A percentile compares a stretch with the other conserved stretches of the same genome.
Conservation (phyloP, 106 monocot species). For the Hemerocallis citrina region DNA sequence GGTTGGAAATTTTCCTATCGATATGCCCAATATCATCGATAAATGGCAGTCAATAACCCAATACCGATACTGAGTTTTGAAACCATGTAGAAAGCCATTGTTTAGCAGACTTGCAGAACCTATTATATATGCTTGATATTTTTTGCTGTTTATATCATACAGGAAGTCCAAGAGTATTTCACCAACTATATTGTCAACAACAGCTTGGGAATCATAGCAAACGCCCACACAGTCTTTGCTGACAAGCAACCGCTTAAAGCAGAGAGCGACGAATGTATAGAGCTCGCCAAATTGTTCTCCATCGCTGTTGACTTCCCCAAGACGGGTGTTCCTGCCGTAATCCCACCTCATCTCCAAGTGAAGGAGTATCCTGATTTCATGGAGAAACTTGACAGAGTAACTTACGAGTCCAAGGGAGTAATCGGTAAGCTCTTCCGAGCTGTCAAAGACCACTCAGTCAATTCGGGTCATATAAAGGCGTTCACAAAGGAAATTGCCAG, state of each 20-base stretch:
- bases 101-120: too few relatives aligned
- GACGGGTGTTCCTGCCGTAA: constrained; percentile 71
- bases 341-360: constrained; percentile 42
- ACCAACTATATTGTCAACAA: constrained; percentile 76
- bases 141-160: too few relatives aligned
- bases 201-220: constrained; percentile 80
- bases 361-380: constrained; percentile 90
- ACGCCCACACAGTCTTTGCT: constrained; percentile 89
- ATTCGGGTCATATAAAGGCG: constrained; percentile 14
- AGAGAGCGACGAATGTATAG: constrained; percentile 33
- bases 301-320: constrained; percentile 92
- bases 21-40: too few relatives aligned
- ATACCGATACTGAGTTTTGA: too few relatives aligned
- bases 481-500: constrained; percentile 53
- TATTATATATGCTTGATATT: too few relatives aligned
- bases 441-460: constrained; percentile 25
- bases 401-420: constrained; percentile 60
- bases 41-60: too few relatives aligned
- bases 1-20: too few relatives aligned
- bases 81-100: too few relatives aligned
- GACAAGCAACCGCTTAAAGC: constrained; percentile 50
- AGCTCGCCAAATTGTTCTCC: constrained; percentile 70
- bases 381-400: constrained; percentile 59
- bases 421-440: constrained; percentile 84
- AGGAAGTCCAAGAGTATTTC: constrained; percentile 88